phyloP scores from a whole-genome alignment of 2,329 filamentous ascomycete species.

The Xylaria sp. region DNA sequence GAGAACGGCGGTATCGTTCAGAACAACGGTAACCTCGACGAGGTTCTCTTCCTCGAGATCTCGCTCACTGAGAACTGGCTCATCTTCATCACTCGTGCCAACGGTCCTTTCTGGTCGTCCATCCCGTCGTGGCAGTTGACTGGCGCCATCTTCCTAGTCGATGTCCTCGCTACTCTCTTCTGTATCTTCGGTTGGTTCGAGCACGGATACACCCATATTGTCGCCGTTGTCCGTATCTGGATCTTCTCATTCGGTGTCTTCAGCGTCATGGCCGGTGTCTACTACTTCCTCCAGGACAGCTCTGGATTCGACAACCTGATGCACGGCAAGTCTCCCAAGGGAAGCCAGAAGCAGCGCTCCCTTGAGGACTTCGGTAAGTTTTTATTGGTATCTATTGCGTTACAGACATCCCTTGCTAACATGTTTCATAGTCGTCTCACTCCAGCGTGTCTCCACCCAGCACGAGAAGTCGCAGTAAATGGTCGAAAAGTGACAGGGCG shows the following conservation, averaged over 20 bases:
- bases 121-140: slow-evolving; percentile 84
- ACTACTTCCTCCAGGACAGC: slow-evolving; percentile 83
- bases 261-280: slow-evolving; percentile 75
- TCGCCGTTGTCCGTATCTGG: slow-evolving; percentile 87
- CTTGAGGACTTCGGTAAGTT: slow-evolving; percentile 86
- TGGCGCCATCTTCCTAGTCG: slow-evolving; percentile 79
- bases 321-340: slow-evolving; percentile 86
- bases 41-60: slow-evolving; percentile 87
- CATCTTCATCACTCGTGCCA: slow-evolving; percentile 94
- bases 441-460: slow-evolving; percentile 89
- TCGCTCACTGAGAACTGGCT: slow-evolving; percentile 94
- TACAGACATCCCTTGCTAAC: slow-evolving; percentile 52
- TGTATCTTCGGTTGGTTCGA: slow-evolving; percentile 85
- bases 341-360: slow-evolving; percentile 80
- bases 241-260: slow-evolving; percentile 91
- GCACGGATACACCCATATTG: slow-evolving; percentile 72
- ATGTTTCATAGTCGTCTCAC: slow-evolving; percentile 71
- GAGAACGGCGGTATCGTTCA: slow-evolving; percentile 84
- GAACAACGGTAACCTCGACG: slow-evolving; percentile 83
- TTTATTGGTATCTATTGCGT: not conserved
- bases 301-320: slow-evolving; percentile 88
- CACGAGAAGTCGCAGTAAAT: slow-evolving; percentile 83
- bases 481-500: slow-evolving; percentile 30
- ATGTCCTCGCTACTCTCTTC: slow-evolving; percentile 85
- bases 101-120: slow-evolving; percentile 90